Evolutionary conservation across 345 rosid species (phyloP).

Genomic region (Aethionema arabicum): DNA sequence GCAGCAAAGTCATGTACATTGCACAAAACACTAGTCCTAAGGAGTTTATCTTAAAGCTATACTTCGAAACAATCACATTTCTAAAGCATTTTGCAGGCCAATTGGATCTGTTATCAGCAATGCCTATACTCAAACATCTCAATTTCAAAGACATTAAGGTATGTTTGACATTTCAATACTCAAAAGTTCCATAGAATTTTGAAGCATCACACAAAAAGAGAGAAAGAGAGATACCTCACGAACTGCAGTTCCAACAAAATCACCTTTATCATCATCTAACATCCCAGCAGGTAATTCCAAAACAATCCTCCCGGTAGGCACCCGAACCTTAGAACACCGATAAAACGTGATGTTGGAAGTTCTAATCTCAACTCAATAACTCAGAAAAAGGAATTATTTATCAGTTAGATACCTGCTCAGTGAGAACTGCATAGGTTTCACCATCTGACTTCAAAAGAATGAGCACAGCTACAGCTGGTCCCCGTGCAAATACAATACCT

Average conservation of each 20-base stretch:
- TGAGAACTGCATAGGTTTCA: conserved; percentile 76
- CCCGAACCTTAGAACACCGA: conserved; percentile 62
- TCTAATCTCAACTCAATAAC: background rate
- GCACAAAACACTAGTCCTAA: background rate
- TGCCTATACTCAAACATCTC: too few species aligned
- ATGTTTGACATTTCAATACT: background rate
- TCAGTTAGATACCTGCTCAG: conserved; percentile 65
- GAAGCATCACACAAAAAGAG: background rate
- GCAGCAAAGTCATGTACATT: conserved; percentile 9
- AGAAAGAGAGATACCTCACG: conserved; percentile 62
- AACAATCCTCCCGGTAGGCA: conserved; percentile 73
- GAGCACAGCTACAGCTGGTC: conserved; percentile 86
- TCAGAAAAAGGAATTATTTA: background rate
- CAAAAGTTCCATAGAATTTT: background rate
- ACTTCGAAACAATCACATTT: background rate
- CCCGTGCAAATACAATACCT: conserved; percentile 95
- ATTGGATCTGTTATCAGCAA: background rate
- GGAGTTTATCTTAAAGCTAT: background rate
- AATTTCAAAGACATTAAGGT: background rate
- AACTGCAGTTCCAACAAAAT: conserved; percentile 87
- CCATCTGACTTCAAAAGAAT: conserved; percentile 73
- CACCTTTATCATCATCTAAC: conserved; percentile 84
- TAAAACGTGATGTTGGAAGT: conserved; percentile 7
- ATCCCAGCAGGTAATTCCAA: conserved; percentile 97
- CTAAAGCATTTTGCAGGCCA: background rate